Percentiles rank a stretch among this genome's conserved stretches.
Evolutionary conservation across 345 rosid species (phyloP).

Genomic region (Nasturtium officinale): DNA sequence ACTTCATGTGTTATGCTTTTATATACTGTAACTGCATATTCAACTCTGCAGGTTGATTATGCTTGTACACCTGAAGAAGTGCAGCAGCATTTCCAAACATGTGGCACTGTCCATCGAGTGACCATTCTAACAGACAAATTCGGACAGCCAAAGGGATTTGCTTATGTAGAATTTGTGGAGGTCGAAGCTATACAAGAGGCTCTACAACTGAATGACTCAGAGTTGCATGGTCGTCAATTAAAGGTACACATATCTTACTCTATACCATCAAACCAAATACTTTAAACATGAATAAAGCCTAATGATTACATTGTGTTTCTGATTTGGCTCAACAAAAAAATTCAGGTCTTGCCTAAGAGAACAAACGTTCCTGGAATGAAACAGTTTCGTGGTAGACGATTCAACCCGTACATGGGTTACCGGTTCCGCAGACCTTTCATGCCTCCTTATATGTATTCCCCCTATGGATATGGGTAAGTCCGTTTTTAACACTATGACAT

Average conservation of each 20-base stretch:
- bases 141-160: slow-evolving; percentile 98
- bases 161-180: slow-evolving; percentile 91
- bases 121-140: slow-evolving; percentile 90
- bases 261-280: neutral
- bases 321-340: neutral
- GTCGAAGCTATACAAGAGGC: slow-evolving; percentile 89
- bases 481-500: neutral
- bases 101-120: slow-evolving; percentile 93
- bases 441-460: slow-evolving; percentile 78
- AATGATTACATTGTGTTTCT: neutral
- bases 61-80: slow-evolving; percentile 99
- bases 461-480: slow-evolving; percentile 89
- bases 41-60: slow-evolving; percentile 74
- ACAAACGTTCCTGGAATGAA: slow-evolving; percentile 96
- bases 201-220: slow-evolving; percentile 80
- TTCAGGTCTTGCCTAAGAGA: slow-evolving; percentile 80
- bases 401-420: slow-evolving; percentile 71
- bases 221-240: slow-evolving; percentile 91
- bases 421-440: slow-evolving; percentile 72
- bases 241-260: slow-evolving; percentile 51
- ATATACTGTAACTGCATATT: neutral
- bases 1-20: neutral
- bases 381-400: slow-evolving; percentile 76
- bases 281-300: neutral
- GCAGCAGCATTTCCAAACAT: slow-evolving; percentile 94